Conservation (phyloP, 192 early-diverging fungal genomes). For the Fimicolochytrium jonesii region DNA sequence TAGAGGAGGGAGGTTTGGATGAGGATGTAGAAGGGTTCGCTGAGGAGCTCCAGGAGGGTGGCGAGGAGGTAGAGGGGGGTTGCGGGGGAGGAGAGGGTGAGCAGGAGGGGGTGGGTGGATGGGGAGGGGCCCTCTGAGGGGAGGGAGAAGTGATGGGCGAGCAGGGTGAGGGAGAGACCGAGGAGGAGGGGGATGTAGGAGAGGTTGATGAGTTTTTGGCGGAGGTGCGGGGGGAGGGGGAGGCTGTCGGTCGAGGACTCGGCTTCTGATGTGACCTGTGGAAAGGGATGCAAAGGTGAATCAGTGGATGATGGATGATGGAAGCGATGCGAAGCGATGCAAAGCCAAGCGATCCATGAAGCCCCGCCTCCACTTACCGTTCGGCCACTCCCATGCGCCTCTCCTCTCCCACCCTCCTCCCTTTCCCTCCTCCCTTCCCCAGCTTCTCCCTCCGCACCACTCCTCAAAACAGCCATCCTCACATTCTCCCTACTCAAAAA, state of each 20-base stretch:
- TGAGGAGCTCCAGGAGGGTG: conserved; percentile 72
- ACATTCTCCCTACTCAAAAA: conserved; percentile 76
- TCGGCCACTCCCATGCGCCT: no score
- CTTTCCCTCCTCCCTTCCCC: neutral
- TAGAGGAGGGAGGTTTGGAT: conserved; percentile 69
- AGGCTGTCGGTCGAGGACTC: neutral
- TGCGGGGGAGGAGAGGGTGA: neutral
- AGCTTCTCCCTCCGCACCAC: neutral
- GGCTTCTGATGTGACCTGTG: no score
- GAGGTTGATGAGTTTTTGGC: conserved; percentile 66
- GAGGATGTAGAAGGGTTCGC: conserved; percentile 84
- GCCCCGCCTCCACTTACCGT: no score
- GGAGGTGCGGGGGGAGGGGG: no score
- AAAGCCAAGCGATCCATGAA: no score
- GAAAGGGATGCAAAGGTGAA: no score
- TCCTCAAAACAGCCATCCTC: conserved; percentile 44
- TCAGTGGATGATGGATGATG: no score
- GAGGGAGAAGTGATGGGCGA: conserved; percentile 37
- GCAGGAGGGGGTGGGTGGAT: conserved; percentile 26
- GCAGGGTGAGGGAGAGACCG: conserved; percentile 58
- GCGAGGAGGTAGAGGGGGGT: conserved; percentile 65
- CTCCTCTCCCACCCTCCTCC: neutral
- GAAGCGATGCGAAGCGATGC: no score
- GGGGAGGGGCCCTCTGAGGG: conserved; percentile 11
- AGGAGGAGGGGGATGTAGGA: conserved; percentile 65